phyloP scores from a whole-genome alignment of 805 yeast species.

The Saturnispora quitensis region DNA sequence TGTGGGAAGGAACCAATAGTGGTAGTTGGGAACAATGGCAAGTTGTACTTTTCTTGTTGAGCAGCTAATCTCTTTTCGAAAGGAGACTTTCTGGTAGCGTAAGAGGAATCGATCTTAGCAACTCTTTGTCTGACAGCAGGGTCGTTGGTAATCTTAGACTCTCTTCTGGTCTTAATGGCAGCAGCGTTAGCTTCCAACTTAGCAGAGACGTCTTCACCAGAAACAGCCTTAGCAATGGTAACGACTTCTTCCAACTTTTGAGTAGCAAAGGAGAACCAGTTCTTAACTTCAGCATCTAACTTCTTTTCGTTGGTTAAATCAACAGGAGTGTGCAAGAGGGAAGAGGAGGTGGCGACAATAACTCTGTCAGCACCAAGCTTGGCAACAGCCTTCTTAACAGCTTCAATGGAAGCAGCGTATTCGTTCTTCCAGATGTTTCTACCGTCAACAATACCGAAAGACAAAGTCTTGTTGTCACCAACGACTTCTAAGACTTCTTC shows the following conservation, averaged over 20 bases:
- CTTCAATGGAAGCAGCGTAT: constrained; percentile 74
- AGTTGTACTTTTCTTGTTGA: constrained; percentile 80
- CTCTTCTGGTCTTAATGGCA: constrained; percentile 76
- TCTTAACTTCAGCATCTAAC: constrained; percentile 83
- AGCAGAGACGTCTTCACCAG: constrained; percentile 75
- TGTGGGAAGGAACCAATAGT: constrained; percentile 99
- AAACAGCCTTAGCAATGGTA: constrained; percentile 75
- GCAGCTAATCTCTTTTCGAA: constrained; percentile 81
- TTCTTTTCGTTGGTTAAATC: constrained; percentile 89
- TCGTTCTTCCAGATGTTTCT: constrained; percentile 99
- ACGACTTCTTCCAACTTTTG: constrained; percentile 94
- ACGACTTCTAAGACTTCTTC: constrained; percentile 68
- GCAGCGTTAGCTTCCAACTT: constrained; percentile 79
- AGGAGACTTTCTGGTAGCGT: constrained; percentile 76
- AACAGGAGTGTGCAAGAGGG: constrained; percentile 97
- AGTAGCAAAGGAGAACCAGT: constrained; percentile 97
- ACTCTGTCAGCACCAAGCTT: constrained; percentile 79
- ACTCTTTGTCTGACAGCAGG: constrained; percentile 83
- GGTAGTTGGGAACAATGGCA: constrained; percentile 99
- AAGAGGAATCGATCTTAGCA: constrained; percentile 62
- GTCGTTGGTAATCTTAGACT: constrained; percentile 86
- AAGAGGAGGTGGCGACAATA: constrained; percentile 94
- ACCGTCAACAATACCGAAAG: constrained; percentile 97
- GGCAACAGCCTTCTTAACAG: constrained; percentile 74
- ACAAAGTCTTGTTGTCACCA: constrained; percentile 63